Conservation (phyloP, 176 grass and related monocot genomes). For the Triticum turgidum region DNA sequence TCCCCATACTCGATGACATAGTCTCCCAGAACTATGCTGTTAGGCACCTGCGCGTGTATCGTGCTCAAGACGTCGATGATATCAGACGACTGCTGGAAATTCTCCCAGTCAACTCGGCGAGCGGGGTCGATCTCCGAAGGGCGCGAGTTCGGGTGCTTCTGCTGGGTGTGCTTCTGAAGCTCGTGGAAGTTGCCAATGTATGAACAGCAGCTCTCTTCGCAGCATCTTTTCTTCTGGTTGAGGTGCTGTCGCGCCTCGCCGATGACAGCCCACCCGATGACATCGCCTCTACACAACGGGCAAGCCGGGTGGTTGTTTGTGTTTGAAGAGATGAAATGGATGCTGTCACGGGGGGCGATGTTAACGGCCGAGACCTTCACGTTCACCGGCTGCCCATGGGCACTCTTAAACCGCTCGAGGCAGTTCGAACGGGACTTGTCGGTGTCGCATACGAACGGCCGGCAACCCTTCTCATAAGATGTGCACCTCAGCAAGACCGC, state of each 20-base stretch:
- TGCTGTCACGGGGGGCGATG: conserved; percentile 52
- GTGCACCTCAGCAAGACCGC: conserved; percentile 72
- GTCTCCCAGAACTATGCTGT: conserved; percentile 77
- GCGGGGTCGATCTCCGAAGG: conserved; percentile 88
- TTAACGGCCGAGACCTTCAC: conserved; percentile 52
- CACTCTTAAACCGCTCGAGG: conserved; percentile 79
- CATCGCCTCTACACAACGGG: conserved; percentile 85
- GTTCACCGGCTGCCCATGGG: conserved; percentile 57
- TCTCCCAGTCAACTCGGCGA: conserved; percentile 82
- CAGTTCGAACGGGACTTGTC: conserved; percentile 91
- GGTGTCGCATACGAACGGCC: conserved; percentile 86
- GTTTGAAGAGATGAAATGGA: conserved; percentile 73
- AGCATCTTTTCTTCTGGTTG: conserved; percentile 86
- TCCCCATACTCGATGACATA: conserved; percentile 96
- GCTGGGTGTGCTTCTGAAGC: conserved; percentile 81
- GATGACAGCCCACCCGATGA: conserved; percentile 79
- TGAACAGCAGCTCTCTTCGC: conserved; percentile 71
- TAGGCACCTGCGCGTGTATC: conserved; percentile 83
- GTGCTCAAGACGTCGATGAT: conserved; percentile 94
- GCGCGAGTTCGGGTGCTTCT: conserved; percentile 78
- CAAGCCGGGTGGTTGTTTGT: conserved; percentile 58
- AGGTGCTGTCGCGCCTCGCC: conserved; percentile 72
- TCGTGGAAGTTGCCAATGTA: conserved; percentile 82
- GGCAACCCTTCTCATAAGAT: conserved; percentile 85
- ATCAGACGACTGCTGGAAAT: conserved; percentile 88